Conservation (phyloP, 768 basidiomycete species). For the Lyophyllum decastes region DNA sequence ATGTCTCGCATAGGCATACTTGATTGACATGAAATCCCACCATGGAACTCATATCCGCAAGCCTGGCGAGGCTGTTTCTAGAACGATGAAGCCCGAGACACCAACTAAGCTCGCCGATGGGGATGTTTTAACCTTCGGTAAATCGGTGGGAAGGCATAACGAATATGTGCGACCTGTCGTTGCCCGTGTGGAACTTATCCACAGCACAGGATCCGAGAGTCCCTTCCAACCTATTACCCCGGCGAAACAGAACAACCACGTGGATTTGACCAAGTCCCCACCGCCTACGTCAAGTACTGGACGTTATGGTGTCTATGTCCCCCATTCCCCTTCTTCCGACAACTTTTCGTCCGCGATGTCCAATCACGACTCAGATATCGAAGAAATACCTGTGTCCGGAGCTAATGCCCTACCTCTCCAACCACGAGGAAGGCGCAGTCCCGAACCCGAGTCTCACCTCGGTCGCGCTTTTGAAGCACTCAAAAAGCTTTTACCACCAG, state of each 20-base stretch:
- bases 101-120: conserved; percentile 63
- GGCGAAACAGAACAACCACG: conserved; percentile 23
- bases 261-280: conserved; percentile 9
- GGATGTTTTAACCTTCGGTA: conserved; percentile 77
- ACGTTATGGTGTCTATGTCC: conserved; percentile 59
- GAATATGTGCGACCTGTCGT: conserved; percentile 65
- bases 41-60: conserved; percentile 74
- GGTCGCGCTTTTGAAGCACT: conserved; percentile 32
- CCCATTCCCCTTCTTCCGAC: conserved; percentile 47
- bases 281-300: conserved; percentile 42
- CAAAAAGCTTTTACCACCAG: conserved; percentile 32
- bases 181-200: conserved; percentile 58
- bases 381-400: conserved; percentile 44
- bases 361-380: conserved; percentile 53
- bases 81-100: conserved; percentile 52
- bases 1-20: conserved; percentile 52
- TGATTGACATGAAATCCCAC: conserved; percentile 72
- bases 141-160: conserved; percentile 64
- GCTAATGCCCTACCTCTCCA: conserved; percentile 25
- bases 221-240: conserved; percentile 26
- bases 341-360: conserved; percentile 31
- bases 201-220: conserved; percentile 17
- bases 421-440: conserved; percentile 12
- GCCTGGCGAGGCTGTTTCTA: conserved; percentile 48
- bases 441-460: conserved; percentile 10